phyloP scores from a whole-genome alignment of 345 rosid genomes.

The Salix exigua region DNA sequence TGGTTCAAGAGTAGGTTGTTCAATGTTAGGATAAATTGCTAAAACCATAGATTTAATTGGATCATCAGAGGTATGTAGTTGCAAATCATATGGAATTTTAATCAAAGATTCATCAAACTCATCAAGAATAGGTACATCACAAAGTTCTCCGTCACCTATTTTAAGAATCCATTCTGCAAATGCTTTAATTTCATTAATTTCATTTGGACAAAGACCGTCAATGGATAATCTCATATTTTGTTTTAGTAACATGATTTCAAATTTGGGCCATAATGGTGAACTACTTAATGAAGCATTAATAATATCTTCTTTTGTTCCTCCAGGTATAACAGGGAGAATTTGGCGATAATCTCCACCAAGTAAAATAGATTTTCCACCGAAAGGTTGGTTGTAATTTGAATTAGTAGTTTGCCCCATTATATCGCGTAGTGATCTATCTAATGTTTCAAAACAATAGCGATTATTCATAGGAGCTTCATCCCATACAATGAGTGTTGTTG shows the following conservation, averaged over 20 bases:
- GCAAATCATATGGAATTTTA: not conserved
- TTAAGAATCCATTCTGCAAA: not conserved
- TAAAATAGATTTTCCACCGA: not conserved
- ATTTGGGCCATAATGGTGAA: not conserved
- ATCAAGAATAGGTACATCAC: not conserved
- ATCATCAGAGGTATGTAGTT: not conserved
- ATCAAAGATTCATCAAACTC: not conserved
- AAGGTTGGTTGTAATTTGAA: not conserved
- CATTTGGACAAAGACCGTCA: not conserved
- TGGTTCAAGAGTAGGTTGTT: too few relatives aligned
- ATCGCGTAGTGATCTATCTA: not conserved
- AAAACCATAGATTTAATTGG: not conserved
- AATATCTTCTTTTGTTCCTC: not conserved
- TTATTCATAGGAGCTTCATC: not conserved
- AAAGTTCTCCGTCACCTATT: not conserved
- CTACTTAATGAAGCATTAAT: not conserved
- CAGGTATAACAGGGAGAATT: not conserved
- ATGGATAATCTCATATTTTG: not conserved
- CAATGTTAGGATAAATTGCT: not conserved
- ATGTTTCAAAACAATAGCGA: not conserved
- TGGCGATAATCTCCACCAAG: not conserved
- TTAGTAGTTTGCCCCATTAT: not conserved
- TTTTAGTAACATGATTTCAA: not conserved
- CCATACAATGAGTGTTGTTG: not conserved
- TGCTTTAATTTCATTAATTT: too few relatives aligned